Evolutionary conservation across 2,329 filamentous ascomycete species (phyloP).

Genomic region (Penicillium palitans): DNA sequence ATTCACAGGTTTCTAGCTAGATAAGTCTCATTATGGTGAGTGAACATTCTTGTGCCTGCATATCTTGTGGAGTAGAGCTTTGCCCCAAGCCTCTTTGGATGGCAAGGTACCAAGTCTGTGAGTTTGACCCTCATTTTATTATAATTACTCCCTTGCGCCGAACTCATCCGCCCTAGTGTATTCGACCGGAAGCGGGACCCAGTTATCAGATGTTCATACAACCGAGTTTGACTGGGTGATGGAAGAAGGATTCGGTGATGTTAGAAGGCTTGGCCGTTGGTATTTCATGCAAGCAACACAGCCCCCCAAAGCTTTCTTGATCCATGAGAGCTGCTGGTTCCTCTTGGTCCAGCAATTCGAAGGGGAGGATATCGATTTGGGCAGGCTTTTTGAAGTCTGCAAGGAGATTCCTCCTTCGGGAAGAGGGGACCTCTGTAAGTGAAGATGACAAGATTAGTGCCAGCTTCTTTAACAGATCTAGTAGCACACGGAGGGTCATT

Average conservation of each 20-base stretch:
- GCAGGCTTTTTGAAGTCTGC: conserved; percentile 10
- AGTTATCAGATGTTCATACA: not conserved
- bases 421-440: not conserved
- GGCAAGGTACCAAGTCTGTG: not conserved
- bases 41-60: not conserved
- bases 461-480: not conserved
- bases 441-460: not conserved
- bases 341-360: conserved; percentile 5
- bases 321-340: conserved; percentile 8
- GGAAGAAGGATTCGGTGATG: not conserved
- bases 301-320: not conserved
- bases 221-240: not conserved
- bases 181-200: not conserved
- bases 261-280: not conserved
- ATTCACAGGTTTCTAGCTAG: not conserved
- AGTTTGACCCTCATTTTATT: not conserved
- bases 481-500: not conserved
- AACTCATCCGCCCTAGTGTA: not conserved
- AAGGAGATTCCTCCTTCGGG: not conserved
- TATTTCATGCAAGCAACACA: not conserved
- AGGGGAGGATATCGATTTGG: conserved; percentile 4
- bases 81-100: not conserved
- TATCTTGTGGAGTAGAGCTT: not conserved
- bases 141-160: not conserved
- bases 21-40: not conserved